Conservation (phyloP, 306 rosid species). For the Fragaria vesca region DNA sequence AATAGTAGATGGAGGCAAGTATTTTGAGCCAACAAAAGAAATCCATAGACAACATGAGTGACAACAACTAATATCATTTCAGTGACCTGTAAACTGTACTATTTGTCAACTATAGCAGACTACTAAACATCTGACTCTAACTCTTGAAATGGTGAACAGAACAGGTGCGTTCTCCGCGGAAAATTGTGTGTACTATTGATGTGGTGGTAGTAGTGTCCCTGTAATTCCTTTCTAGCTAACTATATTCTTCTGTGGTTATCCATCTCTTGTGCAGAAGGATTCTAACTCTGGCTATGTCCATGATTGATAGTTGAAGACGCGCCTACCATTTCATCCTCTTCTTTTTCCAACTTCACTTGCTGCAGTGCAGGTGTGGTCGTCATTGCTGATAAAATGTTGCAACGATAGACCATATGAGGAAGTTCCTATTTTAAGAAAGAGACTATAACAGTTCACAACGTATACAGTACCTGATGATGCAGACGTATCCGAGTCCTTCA, state of each 20-base stretch:
- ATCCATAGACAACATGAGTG: not conserved
- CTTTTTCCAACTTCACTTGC: not conserved
- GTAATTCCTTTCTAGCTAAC: not conserved
- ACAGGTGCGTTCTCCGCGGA: not conserved
- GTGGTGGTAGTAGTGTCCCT: not conserved
- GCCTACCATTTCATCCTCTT: not conserved
- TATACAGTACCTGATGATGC: not conserved
- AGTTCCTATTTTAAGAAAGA: constrained; percentile 1
- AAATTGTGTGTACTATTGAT: not conserved
- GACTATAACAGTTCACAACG: not conserved
- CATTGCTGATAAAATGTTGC: not conserved
- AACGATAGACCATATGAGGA: not conserved
- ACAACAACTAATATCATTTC: not conserved
- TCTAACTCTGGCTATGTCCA: not conserved
- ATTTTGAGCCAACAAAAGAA: not conserved
- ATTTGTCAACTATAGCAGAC: not conserved
- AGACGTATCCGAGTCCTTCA: not conserved
- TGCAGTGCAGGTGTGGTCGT: not conserved
- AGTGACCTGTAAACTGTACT: not conserved
- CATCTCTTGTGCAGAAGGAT: not conserved
- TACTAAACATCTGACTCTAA: not conserved
- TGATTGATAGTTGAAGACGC: not conserved
- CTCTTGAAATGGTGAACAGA: not conserved
- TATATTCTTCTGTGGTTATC: not conserved
- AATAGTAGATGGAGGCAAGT: not conserved